Conservation (phyloP, 2,329 filamentous ascomycete genomes). For the Epichloe scottii region DNA sequence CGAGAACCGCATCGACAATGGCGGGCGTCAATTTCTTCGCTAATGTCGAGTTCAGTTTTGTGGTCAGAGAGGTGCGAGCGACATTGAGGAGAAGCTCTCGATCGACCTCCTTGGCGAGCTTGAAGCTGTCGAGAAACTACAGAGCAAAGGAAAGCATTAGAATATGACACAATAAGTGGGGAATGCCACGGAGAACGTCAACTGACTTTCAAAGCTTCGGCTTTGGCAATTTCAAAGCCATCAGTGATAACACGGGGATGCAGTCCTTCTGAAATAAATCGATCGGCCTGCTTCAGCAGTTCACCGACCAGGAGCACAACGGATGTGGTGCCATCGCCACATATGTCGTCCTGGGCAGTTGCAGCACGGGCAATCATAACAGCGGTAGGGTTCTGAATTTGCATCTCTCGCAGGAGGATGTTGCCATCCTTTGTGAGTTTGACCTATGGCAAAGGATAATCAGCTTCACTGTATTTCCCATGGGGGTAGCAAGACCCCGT, state of each 20-base stretch:
- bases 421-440: conserved; percentile 99
- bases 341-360: conserved; percentile 96
- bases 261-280: conserved; percentile 92
- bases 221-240: conserved; percentile 94
- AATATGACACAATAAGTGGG: too few relatives aligned
- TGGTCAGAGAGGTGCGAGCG: conserved; percentile 85
- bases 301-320: conserved; percentile 93
- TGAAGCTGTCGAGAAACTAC: conserved; percentile 89
- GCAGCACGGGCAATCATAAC: conserved; percentile 75
- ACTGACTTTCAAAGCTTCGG: conserved; percentile 70
- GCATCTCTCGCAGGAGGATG: conserved; percentile 65
- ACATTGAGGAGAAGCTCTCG: conserved; percentile 88
- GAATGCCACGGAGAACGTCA: neutral
- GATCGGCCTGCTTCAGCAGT: conserved; percentile 91
- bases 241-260: conserved; percentile 95
- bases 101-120: conserved; percentile 77
- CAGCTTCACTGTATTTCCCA: conserved; percentile 15
- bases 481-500: conserved; percentile 13
- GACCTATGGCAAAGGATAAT: conserved; percentile 45
- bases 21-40: conserved; percentile 86
- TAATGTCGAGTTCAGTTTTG: conserved; percentile 82
- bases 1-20: conserved; percentile 90
- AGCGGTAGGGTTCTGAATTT: conserved; percentile 97
- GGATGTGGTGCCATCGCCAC: conserved; percentile 93
- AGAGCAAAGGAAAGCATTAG: neutral